Evolutionary conservation across 768 basidiomycete species (phyloP).

Genomic region (Rhizopogon salebrosus): DNA sequence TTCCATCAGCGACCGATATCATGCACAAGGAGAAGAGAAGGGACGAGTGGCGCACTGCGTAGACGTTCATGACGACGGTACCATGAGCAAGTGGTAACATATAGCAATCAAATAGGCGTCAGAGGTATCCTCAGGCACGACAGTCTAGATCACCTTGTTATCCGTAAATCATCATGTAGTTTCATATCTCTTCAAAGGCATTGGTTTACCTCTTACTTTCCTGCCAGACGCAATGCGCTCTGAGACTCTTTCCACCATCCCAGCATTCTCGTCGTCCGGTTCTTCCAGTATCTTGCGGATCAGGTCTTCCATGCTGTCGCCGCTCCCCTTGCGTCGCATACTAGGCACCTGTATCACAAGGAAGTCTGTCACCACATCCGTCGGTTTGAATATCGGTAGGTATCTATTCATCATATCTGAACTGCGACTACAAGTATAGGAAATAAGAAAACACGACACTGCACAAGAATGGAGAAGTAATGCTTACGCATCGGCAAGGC

Average conservation of each 20-base stretch:
- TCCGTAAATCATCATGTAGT: conserved; percentile 34
- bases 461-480: not conserved
- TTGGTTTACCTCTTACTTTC: conserved; percentile 38
- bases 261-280: conserved; percentile 36
- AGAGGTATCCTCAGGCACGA: not conserved
- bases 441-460: not conserved
- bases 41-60: conserved; percentile 60
- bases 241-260: conserved; percentile 55
- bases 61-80: conserved; percentile 94
- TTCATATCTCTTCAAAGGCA: conserved; percentile 59
- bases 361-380: conserved; percentile 20
- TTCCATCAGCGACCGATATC: conserved; percentile 3
- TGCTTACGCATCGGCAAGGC: conserved; percentile 79
- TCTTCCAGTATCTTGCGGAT: conserved; percentile 61
- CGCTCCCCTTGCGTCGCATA: conserved; percentile 45
- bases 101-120: conserved; percentile 21
- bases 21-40: not conserved
- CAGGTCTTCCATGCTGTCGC: conserved; percentile 56
- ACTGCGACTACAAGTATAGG: conserved; percentile 44
- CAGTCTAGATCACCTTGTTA: not conserved
- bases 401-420: conserved; percentile 74
- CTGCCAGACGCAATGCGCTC: conserved; percentile 56
- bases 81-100: conserved; percentile 59
- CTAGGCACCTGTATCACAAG: conserved; percentile 57
- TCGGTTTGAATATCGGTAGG: conserved; percentile 52